These are phyloP conservation scores for Ophiognomonia clavigignenti-juglandacearum DNA, from an alignment of 2,329 filamentous ascomycete genomes.

Conservation along the genomic window DNA sequence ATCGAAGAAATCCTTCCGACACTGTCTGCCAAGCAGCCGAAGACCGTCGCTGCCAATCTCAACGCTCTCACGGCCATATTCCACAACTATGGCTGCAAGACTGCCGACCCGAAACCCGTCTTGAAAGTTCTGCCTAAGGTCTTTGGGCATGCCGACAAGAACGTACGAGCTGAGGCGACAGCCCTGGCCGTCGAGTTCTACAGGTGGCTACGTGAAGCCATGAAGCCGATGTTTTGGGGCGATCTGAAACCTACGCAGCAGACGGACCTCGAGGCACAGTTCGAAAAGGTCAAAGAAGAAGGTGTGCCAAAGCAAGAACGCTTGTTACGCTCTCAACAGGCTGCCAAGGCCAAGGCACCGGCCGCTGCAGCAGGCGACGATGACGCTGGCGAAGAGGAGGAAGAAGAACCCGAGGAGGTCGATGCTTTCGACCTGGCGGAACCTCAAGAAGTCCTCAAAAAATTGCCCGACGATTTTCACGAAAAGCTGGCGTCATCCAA, in stretches of 20 bases:
- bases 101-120: slow-evolving; percentile 87
- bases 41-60: slow-evolving; percentile 70
- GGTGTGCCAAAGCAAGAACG: slow-evolving; percentile 84
- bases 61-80: slow-evolving; percentile 77
- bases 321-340: slow-evolving; percentile 83
- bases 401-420: slow-evolving; percentile 64
- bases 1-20: slow-evolving; percentile 85
- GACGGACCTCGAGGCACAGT: slow-evolving; percentile 85
- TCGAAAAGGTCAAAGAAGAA: slow-evolving; percentile 89
- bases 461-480: slow-evolving; percentile 74
- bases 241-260: slow-evolving; percentile 96
- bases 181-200: slow-evolving; percentile 92
- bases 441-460: slow-evolving; percentile 78
- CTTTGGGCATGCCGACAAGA: slow-evolving; percentile 96
- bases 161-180: slow-evolving; percentile 90
- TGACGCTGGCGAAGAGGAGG: slow-evolving; percentile 51
- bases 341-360: slow-evolving; percentile 67
- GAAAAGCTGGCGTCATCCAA: slow-evolving; percentile 86
- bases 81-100: slow-evolving; percentile 93
- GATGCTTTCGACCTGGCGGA: slow-evolving; percentile 81
- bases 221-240: slow-evolving; percentile 97
- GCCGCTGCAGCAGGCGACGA: slow-evolving; percentile 54
- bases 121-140: slow-evolving; percentile 86
- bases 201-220: slow-evolving; percentile 92
- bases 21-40: slow-evolving; percentile 84